Evolutionary conservation across 2,329 filamentous ascomycete species (phyloP), one percentile per base, ranked within the genome.

Genomic region (Paraconiothyrium sp.): DNA sequence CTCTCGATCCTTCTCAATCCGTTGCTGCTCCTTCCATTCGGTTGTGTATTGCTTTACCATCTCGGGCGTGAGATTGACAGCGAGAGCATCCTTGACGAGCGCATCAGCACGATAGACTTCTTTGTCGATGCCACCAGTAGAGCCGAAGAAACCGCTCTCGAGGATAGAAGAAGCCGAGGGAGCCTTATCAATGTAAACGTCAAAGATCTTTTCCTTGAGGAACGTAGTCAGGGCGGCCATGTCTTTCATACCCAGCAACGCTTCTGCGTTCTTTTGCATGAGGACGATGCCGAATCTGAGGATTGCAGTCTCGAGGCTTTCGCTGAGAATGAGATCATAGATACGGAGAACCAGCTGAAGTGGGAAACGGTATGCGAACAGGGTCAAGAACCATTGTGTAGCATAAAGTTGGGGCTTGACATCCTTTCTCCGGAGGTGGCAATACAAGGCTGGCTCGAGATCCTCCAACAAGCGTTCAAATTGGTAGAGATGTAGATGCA

Each of bases 291-390:
- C 94, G 70, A 99, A 99, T 70, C 94, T 94, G 56, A 99, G 83
- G 68, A 99, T 95, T 0, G 95, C 95, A 54, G 84, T 85, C 57
- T 93, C 92, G 16, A 99, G 84, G 2, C 96, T 95, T 79, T 98
- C 94, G 50, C 92, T 95, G 20, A 99, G 84, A 55, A 99, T 95
- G 58, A 99, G 83, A 76, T 99, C 95, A 79, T 98, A 99, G 54
- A 99, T 96, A 35, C 95, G 92, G 60, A 99, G 89, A 7, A 99
- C 95, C 10, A 99, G 88, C 76, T 99, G 95, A 8, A 99, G 85
- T 9, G 95, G 95, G 78, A 99, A 99, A 46, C 96, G 92, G 78
- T 99, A 99, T 35, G 94, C 93, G 75, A 99, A 99, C n/a, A 99
- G 85, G 0, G 95, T 99, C 54, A 99, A 86, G 80, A 99, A 99